These are phyloP conservation scores for Mitragyna speciosa DNA, from an alignment of 257 asterid species.

Conservation along the genomic window DNA sequence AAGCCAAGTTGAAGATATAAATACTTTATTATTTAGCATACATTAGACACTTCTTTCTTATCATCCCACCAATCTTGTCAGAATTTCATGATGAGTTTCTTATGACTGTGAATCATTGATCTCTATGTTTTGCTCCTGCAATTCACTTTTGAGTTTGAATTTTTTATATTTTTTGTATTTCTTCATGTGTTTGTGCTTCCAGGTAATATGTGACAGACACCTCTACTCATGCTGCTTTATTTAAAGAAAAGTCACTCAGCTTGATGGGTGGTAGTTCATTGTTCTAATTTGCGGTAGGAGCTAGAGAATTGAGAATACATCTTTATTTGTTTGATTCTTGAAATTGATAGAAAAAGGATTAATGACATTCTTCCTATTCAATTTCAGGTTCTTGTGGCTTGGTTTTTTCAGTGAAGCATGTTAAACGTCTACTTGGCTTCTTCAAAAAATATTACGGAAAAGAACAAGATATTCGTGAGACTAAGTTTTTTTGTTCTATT, in stretches of 20 bases:
- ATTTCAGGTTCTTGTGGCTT: constrained; percentile 42
- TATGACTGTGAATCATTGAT: not conserved
- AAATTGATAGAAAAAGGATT: not conserved
- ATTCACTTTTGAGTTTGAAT: not conserved
- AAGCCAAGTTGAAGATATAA: not conserved
- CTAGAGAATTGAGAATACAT: not conserved
- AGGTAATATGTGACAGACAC: constrained; percentile 43
- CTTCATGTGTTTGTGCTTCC: not conserved
- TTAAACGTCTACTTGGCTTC: constrained; percentile 28
- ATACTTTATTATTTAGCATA: not conserved
- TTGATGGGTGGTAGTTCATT: constrained; percentile 65
- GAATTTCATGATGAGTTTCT: not conserved
- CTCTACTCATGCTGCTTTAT: constrained; percentile 64
- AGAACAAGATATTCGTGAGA: constrained; percentile 15
- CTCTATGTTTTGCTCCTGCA: not conserved
- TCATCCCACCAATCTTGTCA: not conserved
- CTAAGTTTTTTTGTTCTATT: not conserved
- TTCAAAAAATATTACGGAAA: constrained; percentile 20
- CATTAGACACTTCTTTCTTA: not conserved
- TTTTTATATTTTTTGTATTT: not conserved
- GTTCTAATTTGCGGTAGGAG: constrained; percentile 46
- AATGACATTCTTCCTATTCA: not conserved
- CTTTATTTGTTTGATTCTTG: not conserved
- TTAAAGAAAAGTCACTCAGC: constrained; percentile 52
- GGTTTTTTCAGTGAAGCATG: constrained; percentile 35